Conservation (phyloP, 495 filamentous ascomycete genomes). For the Aspergillus bridgeri region DNA sequence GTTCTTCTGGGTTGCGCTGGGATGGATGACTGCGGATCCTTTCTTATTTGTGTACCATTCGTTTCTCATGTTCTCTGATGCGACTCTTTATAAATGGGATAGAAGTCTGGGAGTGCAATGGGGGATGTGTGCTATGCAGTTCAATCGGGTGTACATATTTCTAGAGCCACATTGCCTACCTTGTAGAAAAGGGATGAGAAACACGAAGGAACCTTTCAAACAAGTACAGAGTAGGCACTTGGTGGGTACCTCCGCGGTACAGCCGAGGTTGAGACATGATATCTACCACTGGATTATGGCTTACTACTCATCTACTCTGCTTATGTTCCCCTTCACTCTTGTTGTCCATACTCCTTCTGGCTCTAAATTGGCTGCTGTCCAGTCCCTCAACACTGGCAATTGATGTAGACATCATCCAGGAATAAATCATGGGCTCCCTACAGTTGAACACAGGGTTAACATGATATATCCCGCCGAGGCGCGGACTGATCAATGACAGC, state of each 20-base stretch:
- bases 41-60: background rate
- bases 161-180: too few species aligned
- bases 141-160: background rate
- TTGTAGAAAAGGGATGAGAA: too few species aligned
- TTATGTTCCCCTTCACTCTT: constrained; percentile 2
- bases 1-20: background rate
- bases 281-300: too few species aligned
- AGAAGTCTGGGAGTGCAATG: background rate
- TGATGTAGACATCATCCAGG: constrained; percentile 22
- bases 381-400: constrained; percentile 10
- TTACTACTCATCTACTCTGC: too few species aligned
- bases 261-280: background rate
- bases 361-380: constrained; percentile 7
- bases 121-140: background rate
- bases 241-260: background rate
- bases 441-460: background rate
- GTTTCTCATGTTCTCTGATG: constrained; percentile 2
- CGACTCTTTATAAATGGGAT: background rate
- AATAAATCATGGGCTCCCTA: background rate
- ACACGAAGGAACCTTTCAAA: background rate
- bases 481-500: constrained; percentile 23
- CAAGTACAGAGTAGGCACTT: background rate
- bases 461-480: background rate
- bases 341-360: background rate
- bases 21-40: background rate